Percentiles rank a stretch among this genome's conserved stretches.
These are phyloP conservation scores for Knoxdaviesia capensis DNA, from an alignment of 2,329 filamentous ascomycete species.

Conservation along the genomic window DNA sequence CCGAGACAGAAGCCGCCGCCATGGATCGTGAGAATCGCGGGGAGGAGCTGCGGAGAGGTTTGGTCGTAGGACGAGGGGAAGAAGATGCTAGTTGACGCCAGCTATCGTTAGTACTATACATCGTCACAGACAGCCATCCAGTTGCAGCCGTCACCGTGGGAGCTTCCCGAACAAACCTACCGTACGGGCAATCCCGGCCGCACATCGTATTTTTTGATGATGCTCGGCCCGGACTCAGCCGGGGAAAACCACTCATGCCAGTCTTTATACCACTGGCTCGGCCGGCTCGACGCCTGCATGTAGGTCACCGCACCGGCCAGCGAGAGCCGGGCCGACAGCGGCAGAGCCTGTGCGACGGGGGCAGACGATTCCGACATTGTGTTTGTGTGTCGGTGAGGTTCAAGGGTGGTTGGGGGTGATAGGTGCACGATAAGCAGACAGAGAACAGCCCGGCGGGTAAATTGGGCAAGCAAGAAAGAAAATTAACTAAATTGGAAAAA, in stretches of 20 bases:
- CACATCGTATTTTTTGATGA: slow-evolving; percentile 5
- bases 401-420: no score
- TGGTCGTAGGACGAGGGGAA: slow-evolving; percentile 16
- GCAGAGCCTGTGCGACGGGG: background rate
- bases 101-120: background rate
- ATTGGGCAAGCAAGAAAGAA: no score
- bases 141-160: background rate
- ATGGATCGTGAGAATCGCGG: slow-evolving; percentile 27
- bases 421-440: no score
- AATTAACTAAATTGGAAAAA: no score
- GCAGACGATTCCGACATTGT: background rate
- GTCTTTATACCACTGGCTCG: background rate
- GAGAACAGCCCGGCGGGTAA: no score
- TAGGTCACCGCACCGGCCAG: background rate
- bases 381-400: no score
- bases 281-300: background rate
- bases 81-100: slow-evolving; percentile 14
- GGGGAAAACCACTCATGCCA: slow-evolving; percentile 2
- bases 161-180: background rate
- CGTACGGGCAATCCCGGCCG: slow-evolving; percentile 1
- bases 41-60: slow-evolving; percentile 12
- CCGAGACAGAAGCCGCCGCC: slow-evolving; percentile 28
- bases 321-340: background rate
- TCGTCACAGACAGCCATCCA: background rate
- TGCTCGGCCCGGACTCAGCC: background rate